These are phyloP conservation scores for Crucihimalaya himalaica DNA, from an alignment of 345 rosid genomes.

Conservation along the genomic window DNA sequence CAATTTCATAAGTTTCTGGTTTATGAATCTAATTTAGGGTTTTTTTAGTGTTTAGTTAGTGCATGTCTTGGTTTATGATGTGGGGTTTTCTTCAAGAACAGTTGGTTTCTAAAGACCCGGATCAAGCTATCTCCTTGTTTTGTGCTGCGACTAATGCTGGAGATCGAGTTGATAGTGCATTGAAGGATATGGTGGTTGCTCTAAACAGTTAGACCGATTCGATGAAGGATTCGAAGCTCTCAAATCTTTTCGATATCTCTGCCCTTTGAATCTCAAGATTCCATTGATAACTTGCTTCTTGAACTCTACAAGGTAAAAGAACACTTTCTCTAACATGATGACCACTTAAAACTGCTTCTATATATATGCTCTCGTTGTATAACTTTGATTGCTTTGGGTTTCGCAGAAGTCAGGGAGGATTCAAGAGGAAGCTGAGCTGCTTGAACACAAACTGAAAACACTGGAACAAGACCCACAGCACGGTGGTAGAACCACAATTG, in stretches of 20 bases:
- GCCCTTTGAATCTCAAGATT: constrained; percentile 74
- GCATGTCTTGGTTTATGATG: neutral
- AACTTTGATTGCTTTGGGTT: neutral
- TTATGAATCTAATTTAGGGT: neutral
- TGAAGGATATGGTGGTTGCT: constrained; percentile 78
- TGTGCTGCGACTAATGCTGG: constrained; percentile 87
- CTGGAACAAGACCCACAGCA: neutral
- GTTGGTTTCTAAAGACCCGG: constrained; percentile 68
- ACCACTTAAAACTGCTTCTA: neutral
- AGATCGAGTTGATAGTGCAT: constrained; percentile 69
- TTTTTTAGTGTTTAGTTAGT: no score
- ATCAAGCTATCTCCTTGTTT: constrained; percentile 63
- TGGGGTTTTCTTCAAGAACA: constrained; percentile 27
- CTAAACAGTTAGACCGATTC: constrained; percentile 61
- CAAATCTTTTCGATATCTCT: constrained; percentile 68
- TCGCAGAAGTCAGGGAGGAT: constrained; percentile 33
- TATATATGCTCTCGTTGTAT: neutral
- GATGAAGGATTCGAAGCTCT: constrained; percentile 90
- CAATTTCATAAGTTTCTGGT: neutral
- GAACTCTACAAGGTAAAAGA: constrained; percentile 73
- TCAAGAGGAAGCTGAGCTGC: constrained; percentile 34
- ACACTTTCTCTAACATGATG: neutral
- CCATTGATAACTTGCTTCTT: constrained; percentile 78
- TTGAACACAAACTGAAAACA: constrained; percentile 31
- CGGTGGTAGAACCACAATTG: neutral